Evolutionary conservation across 306 rosid genomes (phyloP), one percentile per base, ranked within the genome.

Genomic region (Carpinus fangiana): DNA sequence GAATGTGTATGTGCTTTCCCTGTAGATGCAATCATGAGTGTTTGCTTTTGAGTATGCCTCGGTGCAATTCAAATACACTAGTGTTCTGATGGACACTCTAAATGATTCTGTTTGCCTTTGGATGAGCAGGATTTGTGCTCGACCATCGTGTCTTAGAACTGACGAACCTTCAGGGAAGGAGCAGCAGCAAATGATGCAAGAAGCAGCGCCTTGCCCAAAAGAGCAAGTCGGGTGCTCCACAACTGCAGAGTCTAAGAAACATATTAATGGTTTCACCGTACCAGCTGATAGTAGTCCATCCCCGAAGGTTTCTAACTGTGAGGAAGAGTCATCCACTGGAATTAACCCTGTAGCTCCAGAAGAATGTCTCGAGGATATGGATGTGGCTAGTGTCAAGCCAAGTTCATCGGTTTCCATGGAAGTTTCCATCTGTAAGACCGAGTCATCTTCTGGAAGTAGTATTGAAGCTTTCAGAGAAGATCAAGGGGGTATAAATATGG

Each of bases 81-180:
- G 31, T 56, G 70, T 36, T 78, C 62, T 74, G 21, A 69, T 21
- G 67, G 75, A 78, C 36, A 48, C 61, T 66, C 10, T 21, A 54
- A 82, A 21, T 70, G 64, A n/a, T 83, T 43, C 9, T 59, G 26
- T 65, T 61, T 75, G 31, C 73, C 54, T 87, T 69, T 78, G 54
- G 26, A 28, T 82, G 84, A 60, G 60, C 89, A 96, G 99, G 90
- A 86, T 82, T 31, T 81, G 52, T 71, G 87, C 97, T 12, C 90
- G 94, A 53, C 80, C 88, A 43, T 84, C 93, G 36, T 80, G 91
- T 66, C 92, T 90, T 76, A 89, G 78, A 79, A 80, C 86, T 67
- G 64, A 23, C 2, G 89, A 94, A 80, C 72, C 88, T 80, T 79
- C 82, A 67, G 88, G 65, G 82, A 73, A 68, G 60, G 84, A 74